These are phyloP conservation scores for Berkeleyomyces basicola DNA, from an alignment of 2,329 filamentous ascomycete genomes.

Conservation along the genomic window DNA sequence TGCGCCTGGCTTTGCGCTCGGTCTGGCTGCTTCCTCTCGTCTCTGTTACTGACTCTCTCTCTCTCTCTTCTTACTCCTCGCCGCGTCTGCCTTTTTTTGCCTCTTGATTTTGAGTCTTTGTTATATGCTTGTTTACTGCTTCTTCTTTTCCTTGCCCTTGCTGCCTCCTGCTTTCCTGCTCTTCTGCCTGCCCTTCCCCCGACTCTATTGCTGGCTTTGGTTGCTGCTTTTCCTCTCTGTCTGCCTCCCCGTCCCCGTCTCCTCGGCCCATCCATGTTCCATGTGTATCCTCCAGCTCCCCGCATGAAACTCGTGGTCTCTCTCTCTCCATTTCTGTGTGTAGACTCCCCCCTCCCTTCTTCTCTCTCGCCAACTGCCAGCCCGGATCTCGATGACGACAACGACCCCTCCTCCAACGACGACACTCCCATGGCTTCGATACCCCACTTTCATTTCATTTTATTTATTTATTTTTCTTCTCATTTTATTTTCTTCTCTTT, in stretches of 20 bases:
- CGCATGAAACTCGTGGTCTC: not conserved
- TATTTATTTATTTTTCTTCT: conserved; percentile 16
- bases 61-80: not conserved
- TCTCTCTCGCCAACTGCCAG: conserved; percentile 8
- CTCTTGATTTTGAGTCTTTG: conserved; percentile 7
- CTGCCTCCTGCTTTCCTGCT: not conserved
- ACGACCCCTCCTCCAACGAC: conserved; percentile 9
- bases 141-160: not conserved
- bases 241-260: no score
- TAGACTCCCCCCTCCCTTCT: not conserved
- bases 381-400: conserved; percentile 13
- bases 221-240: not conserved
- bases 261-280: no score
- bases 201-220: not conserved
- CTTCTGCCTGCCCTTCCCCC: not conserved
- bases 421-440: conserved; percentile 14
- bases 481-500: conserved; percentile 16
- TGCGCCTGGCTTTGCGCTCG: not conserved
- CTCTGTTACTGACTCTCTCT: not conserved
- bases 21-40: not conserved
- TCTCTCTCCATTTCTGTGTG: not conserved
- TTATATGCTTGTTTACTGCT: conserved; percentile 8
- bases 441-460: conserved; percentile 13
- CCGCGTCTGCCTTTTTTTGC: conserved; percentile 1
- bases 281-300: no score